A percentile compares a stretch with the other conserved stretches of the same genome.
phyloP scores from a whole-genome alignment of 2,329 filamentous ascomycete species.

The Exophiala aquamarina region DNA sequence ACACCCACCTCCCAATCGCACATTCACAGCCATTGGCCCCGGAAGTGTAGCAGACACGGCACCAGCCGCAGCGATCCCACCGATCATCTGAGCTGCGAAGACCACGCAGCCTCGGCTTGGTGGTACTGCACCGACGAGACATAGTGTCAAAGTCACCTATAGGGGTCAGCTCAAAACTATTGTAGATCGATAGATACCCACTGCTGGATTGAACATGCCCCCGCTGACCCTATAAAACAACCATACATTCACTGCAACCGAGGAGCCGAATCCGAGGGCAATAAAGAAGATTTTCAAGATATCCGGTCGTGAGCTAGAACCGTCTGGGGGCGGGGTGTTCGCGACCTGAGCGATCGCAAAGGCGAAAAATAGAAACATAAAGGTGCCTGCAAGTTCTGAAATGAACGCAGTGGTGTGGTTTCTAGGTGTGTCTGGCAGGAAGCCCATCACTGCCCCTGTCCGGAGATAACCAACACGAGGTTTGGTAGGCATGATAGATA shows the following conservation, averaged over 20 bases:
- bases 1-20: slow-evolving; percentile 52
- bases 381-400: slow-evolving; percentile 56
- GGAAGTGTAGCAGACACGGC: slow-evolving; percentile 59
- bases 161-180: too few species aligned
- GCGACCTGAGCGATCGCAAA: slow-evolving; percentile 44
- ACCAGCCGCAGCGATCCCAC: slow-evolving; percentile 59
- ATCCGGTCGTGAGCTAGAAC: neutral
- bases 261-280: slow-evolving; percentile 44
- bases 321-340: slow-evolving; percentile 6
- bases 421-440: too few species aligned
- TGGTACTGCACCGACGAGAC: slow-evolving; percentile 56
- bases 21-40: slow-evolving; percentile 54
- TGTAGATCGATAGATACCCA: slow-evolving; percentile 29
- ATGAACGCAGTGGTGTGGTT: too few species aligned
- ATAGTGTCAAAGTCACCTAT: slow-evolving; percentile 57
- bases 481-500: too few species aligned
- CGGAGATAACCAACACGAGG: too few species aligned
- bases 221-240: slow-evolving; percentile 54
- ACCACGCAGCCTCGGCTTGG: slow-evolving; percentile 53
- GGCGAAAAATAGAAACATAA: slow-evolving; percentile 50
- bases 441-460: too few species aligned
- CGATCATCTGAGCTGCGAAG: slow-evolving; percentile 58
- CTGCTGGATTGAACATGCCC: slow-evolving; percentile 52
- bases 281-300: slow-evolving; percentile 5
- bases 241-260: slow-evolving; percentile 53